Evolutionary conservation across 441 rosid genomes (phyloP).

Genomic region (Erysimum cheiri): DNA sequence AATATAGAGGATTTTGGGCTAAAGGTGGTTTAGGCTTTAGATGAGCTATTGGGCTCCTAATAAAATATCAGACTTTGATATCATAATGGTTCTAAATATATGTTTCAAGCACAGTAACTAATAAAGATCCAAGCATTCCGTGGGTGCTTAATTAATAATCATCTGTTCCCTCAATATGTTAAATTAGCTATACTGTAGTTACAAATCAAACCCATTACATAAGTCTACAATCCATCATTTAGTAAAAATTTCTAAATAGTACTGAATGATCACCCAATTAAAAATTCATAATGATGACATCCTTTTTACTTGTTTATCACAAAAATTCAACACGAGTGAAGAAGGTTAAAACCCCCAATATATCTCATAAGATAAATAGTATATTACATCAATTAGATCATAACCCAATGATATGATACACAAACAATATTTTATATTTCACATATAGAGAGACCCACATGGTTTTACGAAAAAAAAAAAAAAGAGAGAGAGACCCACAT

Average conservation of each 20-base stretch:
- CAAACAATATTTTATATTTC: slow-evolving; percentile 1
- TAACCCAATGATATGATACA: neutral
- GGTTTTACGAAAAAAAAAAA: too few species aligned
- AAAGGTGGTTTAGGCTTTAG: neutral
- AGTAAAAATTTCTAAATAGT: neutral
- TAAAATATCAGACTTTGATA: neutral
- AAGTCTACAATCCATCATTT: too few species aligned
- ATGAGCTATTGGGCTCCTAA: slow-evolving; percentile 1
- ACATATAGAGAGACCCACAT: neutral
- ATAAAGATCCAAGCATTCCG: slow-evolving; percentile 8
- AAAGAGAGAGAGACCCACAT: neutral
- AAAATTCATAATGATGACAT: neutral
- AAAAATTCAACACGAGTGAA: neutral
- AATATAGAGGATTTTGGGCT: slow-evolving; percentile 3
- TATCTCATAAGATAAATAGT: neutral
- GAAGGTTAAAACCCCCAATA: neutral
- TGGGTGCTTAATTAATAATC: too few species aligned
- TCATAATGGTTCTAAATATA: neutral
- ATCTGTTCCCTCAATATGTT: neutral
- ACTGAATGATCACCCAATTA: neutral
- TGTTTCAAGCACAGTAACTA: slow-evolving; percentile 2
- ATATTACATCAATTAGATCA: slow-evolving; percentile 5
- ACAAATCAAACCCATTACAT: neutral
- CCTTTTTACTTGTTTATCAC: neutral
- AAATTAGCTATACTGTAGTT: neutral